Evolutionary conservation across 2,329 filamentous ascomycete genomes (phyloP).

Genomic region (Colletotrichum siamense): DNA sequence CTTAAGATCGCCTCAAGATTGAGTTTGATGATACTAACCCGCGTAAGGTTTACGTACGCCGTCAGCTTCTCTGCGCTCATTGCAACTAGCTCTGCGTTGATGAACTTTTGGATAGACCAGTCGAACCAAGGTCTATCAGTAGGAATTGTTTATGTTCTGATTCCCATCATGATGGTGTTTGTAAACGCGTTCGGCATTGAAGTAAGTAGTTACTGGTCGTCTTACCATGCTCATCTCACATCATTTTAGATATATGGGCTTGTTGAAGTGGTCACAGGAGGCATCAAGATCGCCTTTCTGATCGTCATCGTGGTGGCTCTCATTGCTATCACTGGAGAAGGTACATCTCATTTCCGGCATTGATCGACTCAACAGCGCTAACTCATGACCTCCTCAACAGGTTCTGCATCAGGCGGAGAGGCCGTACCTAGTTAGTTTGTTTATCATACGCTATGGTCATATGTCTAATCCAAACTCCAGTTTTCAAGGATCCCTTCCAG

Average conservation of each 20-base stretch:
- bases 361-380: not conserved
- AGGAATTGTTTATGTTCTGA: conserved; percentile 27
- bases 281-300: conserved; percentile 30
- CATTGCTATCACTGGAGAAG: not conserved
- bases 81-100: conserved; percentile 27
- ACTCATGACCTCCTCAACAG: not conserved
- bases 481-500: not conserved
- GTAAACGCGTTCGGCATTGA: not conserved
- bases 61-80: conserved; percentile 31
- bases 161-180: conserved; percentile 16
- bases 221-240: not conserved
- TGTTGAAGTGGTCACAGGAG: conserved; percentile 30
- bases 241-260: conserved; percentile 30
- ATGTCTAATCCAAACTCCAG: not conserved
- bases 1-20: not conserved
- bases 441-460: not conserved
- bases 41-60: conserved; percentile 25
- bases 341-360: not conserved
- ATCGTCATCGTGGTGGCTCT: conserved; percentile 25
- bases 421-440: not conserved
- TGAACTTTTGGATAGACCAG: conserved; percentile 27
- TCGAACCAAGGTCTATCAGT: conserved; percentile 19
- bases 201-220: not conserved
- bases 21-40: not conserved
- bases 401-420: not conserved